A percentile compares a stretch with the other conserved stretches of the same genome.
Evolutionary conservation across 306 rosid species (phyloP).

Genomic region (Inga leiocalycina): DNA sequence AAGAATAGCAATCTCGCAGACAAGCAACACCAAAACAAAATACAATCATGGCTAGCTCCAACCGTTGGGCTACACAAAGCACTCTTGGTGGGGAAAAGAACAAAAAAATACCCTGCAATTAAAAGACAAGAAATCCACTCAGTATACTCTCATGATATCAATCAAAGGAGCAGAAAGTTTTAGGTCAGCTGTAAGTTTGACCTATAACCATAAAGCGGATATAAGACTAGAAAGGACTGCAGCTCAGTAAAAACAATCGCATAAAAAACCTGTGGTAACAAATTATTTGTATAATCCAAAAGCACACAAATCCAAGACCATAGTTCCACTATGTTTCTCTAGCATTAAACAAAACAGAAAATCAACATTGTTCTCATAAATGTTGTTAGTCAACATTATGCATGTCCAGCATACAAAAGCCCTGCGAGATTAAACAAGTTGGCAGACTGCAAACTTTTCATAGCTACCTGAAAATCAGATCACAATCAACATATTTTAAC

Average conservation of each 20-base stretch:
- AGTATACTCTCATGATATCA: not conserved
- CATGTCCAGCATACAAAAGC: not conserved
- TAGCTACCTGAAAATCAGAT: not conserved
- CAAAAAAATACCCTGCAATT: constrained; percentile 20
- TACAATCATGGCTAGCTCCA: constrained; percentile 14
- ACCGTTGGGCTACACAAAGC: constrained; percentile 16
- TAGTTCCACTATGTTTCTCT: not conserved
- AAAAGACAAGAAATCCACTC: constrained; percentile 4
- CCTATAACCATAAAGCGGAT: too few relatives aligned
- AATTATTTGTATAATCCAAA: not conserved
- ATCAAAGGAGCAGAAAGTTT: too few relatives aligned
- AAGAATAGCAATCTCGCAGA: constrained; percentile 16
- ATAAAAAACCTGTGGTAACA: not conserved
- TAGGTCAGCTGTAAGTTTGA: too few relatives aligned
- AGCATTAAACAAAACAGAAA: not conserved
- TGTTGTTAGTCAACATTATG: not conserved
- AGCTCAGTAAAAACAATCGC: not conserved
- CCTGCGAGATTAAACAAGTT: not conserved
- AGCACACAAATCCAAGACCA: not conserved
- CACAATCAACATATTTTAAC: not conserved
- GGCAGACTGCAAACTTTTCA: not conserved
- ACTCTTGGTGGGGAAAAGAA: not conserved
- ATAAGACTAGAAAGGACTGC: not conserved
- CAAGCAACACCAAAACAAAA: not conserved
- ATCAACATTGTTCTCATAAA: not conserved